Base-by-base conservation (phyloP, 805 yeast species). In the Pichia gijzeniarum region DNA sequence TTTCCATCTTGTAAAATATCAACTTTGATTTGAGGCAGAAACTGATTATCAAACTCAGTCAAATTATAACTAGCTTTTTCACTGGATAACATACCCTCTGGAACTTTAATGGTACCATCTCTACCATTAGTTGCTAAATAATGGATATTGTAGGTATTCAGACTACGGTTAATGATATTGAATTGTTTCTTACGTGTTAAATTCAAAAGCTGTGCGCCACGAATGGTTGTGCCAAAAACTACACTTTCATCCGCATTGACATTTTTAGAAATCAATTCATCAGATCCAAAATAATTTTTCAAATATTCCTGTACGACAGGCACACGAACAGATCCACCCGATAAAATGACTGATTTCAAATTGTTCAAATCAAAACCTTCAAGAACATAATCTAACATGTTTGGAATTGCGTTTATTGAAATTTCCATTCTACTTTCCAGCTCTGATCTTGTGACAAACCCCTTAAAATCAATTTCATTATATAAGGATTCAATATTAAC, bases 191-290 rank as follows among this genome's bases (percentile, higher is more conserved):
- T 72, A 53, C 80, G 77, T 62, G 80, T 82, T 55, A 80, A 74
- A 34, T 79, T 74, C n/a, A 88, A 78, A 33, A 87, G 68, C 40
- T 79, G 72, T 35, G 88, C 83, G 18, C 93, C 98, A 52, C 89
- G 76, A 33, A 85, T 68, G n/a, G 96, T 79, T 2, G 95, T 79
- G 41, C 99, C 99, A 55, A 86, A 72, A 13, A 87, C 96, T 43
- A 87, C 87, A 38, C 97, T 81, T 68, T 93, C 99, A 64, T 93
- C 99, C 0, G 99, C 93, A 63, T 93, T 93, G 38, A 93, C 95
- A 42, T 82, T 86, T 62, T 82, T 88, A 3, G 52, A 40, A 34
- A 90, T 70, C 41, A 69, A 60, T 6, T 53, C 56, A 2, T 77
- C 82, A 17, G 77, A 77, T 1, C 83, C 87, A 35, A 82, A 66